These are phyloP conservation scores for Diaporthe caulivora DNA, from an alignment of 2,329 filamentous ascomycete genomes.

Conservation along the genomic window DNA sequence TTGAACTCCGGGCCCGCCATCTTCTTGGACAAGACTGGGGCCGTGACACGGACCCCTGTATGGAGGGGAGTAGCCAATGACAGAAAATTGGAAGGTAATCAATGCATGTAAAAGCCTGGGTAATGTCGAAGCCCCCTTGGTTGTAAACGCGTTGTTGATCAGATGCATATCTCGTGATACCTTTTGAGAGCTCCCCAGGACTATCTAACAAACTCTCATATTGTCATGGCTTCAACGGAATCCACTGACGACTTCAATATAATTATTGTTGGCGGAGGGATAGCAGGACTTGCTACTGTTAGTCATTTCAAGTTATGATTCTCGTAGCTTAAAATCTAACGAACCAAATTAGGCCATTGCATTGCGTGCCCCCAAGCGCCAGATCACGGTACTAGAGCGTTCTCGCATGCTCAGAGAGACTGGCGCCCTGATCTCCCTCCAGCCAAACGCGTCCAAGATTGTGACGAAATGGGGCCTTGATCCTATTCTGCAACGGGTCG, in stretches of 20 bases:
- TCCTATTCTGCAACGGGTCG: constrained; percentile 43
- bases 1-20: neutral
- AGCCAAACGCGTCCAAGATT: constrained; percentile 56
- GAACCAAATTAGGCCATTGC: constrained; percentile 49
- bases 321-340: neutral
- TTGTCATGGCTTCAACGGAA: neutral
- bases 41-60: neutral
- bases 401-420: constrained; percentile 51
- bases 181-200: neutral
- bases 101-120: neutral
- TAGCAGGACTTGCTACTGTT: constrained; percentile 11
- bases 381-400: constrained; percentile 44
- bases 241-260: neutral
- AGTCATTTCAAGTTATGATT: neutral
- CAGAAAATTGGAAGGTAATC: neutral
- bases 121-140: neutral
- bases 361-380: constrained; percentile 46
- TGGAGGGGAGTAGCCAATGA: neutral
- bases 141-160: neutral
- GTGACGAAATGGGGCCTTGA: constrained; percentile 48
- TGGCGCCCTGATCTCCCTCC: constrained; percentile 55
- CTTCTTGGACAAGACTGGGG: neutral
- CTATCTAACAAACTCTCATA: neutral
- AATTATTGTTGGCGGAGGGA: constrained; percentile 4
- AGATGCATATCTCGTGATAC: neutral